phyloP scores from a whole-genome alignment of 2,329 filamentous ascomycete species.

The Colletotrichum simmondsii region DNA sequence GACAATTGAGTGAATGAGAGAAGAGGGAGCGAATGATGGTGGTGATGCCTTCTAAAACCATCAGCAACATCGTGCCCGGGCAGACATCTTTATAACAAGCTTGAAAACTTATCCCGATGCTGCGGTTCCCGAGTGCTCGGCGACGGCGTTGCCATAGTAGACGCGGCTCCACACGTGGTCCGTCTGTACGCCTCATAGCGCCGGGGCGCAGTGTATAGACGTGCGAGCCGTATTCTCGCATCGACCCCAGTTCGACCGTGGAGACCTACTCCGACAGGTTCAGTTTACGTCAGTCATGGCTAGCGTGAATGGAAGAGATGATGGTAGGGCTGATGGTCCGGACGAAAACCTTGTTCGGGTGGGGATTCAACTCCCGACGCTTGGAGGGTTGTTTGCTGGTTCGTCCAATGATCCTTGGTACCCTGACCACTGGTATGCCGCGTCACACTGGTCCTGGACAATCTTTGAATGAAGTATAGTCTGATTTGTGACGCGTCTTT shows the following conservation, averaged over 20 bases:
- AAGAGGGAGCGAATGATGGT: background rate
- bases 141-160: background rate
- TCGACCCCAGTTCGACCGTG: background rate
- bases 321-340: slow-evolving; percentile 4
- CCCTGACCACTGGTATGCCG: background rate
- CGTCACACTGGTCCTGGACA: background rate
- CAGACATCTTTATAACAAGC: background rate
- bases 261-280: background rate
- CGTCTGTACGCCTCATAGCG: slow-evolving; percentile 20
- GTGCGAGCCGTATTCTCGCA: background rate
- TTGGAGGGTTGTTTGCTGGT: background rate
- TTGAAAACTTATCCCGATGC: background rate
- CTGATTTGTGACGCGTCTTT: background rate
- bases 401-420: background rate
- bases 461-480: background rate
- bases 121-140: background rate
- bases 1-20: background rate
- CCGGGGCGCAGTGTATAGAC: slow-evolving; percentile 12
- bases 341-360: slow-evolving; percentile 17
- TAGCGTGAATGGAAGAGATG: background rate
- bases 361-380: background rate
- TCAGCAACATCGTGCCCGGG: background rate
- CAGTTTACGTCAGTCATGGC: background rate
- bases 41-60: background rate
- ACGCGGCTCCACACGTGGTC: background rate